Evolutionary conservation across 2,329 filamentous ascomycete genomes (phyloP).

Genomic region (Microsporum ferrugineum): DNA sequence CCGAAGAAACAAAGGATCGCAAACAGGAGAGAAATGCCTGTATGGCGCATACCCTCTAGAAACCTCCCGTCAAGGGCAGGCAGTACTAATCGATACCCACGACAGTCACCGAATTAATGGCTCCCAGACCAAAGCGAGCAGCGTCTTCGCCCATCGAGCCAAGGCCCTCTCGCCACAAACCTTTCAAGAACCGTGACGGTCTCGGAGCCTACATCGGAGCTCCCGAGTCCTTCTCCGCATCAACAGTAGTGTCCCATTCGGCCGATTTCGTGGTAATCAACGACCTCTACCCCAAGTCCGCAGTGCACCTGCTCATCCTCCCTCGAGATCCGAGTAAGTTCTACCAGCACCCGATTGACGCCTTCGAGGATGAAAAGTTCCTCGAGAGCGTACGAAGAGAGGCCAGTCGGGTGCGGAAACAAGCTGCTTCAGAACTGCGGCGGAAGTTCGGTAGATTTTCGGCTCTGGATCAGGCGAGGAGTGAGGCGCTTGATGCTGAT

Average conservation of each 20-base stretch:
- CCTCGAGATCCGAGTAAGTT: slow-evolving; percentile 55
- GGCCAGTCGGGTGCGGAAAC: slow-evolving; percentile 46
- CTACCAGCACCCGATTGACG: slow-evolving; percentile 62
- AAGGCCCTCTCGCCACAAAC: neutral
- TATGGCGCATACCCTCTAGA: neutral
- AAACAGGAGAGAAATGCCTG: slow-evolving; percentile 4
- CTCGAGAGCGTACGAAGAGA: slow-evolving; percentile 52
- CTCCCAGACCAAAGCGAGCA: slow-evolving; percentile 14
- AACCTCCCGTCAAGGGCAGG: neutral
- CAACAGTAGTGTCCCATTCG: slow-evolving; percentile 53
- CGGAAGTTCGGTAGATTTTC: slow-evolving; percentile 56
- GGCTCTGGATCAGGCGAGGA: slow-evolving; percentile 49
- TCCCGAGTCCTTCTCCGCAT: slow-evolving; percentile 49
- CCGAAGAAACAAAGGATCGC: slow-evolving; percentile 11
- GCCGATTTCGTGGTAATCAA: slow-evolving; percentile 64
- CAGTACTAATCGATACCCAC: slow-evolving; percentile 1
- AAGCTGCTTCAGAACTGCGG: slow-evolving; percentile 66
- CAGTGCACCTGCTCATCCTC: slow-evolving; percentile 76
- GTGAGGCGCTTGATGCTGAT: slow-evolving; percentile 54
- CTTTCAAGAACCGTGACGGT: slow-evolving; percentile 45
- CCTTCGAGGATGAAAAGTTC: slow-evolving; percentile 60
- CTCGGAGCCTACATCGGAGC: slow-evolving; percentile 55
- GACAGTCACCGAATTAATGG: slow-evolving; percentile 12
- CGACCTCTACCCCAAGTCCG: slow-evolving; percentile 77
- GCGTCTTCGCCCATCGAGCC: slow-evolving; percentile 17